These are phyloP conservation scores for Puccinia novopanici DNA, from an alignment of 1,284 basidiomycete genomes.

Conservation along the genomic window DNA sequence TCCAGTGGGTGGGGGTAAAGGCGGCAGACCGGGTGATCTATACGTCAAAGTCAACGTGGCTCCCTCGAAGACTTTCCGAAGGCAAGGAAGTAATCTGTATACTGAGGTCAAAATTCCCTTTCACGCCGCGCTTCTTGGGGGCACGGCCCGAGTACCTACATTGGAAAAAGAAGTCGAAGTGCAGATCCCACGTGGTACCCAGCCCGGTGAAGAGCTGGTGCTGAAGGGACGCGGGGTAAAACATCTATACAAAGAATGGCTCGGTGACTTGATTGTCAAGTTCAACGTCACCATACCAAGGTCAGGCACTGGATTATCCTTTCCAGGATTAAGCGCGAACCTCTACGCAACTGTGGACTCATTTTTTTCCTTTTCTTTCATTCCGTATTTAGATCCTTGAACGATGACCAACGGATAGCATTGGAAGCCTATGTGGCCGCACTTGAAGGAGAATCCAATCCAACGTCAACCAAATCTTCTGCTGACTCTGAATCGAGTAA, in stretches of 20 bases:
- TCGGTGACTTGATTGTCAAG: constrained; percentile 85
- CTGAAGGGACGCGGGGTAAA: constrained; percentile 82
- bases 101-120: constrained; percentile 88
- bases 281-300: constrained; percentile 88
- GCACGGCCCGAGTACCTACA: constrained; percentile 87
- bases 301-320: constrained; percentile 62
- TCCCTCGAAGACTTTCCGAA: constrained; percentile 78
- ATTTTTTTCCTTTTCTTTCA: not conserved
- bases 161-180: constrained; percentile 95
- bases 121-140: constrained; percentile 87
- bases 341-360: not conserved
- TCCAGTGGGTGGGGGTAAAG: constrained; percentile 70
- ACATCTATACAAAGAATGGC: constrained; percentile 62
- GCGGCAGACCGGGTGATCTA: constrained; percentile 65
- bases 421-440: constrained; percentile 45
- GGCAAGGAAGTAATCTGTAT: constrained; percentile 90
- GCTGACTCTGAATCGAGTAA: constrained; percentile 9
- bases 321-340: not conserved
- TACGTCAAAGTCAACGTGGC: constrained; percentile 83
- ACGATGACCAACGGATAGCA: constrained; percentile 36
- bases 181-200: constrained; percentile 86
- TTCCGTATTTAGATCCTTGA: constrained; percentile 24
- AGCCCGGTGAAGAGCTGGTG: constrained; percentile 95
- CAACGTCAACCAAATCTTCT: constrained; percentile 14
- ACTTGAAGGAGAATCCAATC: constrained; percentile 15